Evolutionary conservation across 2,329 filamentous ascomycete genomes (phyloP).

Genomic region (Aspergillus novofumigatus): DNA sequence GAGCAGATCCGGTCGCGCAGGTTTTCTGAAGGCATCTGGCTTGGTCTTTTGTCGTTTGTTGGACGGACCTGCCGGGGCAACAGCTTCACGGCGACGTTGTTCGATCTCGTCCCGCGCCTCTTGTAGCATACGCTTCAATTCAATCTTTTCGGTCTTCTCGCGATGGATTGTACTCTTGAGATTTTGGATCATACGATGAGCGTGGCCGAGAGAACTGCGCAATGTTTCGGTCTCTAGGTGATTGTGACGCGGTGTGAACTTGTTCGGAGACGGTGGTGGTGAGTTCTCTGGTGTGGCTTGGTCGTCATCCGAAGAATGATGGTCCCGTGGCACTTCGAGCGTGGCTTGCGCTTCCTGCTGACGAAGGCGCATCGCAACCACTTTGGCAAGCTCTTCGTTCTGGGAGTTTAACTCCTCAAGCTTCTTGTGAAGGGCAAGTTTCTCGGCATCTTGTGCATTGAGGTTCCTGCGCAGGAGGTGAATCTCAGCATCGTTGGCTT

Average conservation of each 20-base stretch:
- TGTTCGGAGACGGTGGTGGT: slow-evolving; percentile 83
- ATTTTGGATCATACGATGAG: slow-evolving; percentile 93
- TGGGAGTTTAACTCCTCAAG: slow-evolving; percentile 83
- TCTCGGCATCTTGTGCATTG: slow-evolving; percentile 72
- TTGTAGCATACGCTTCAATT: slow-evolving; percentile 90
- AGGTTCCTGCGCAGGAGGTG: slow-evolving; percentile 78
- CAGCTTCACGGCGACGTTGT: slow-evolving; percentile 55
- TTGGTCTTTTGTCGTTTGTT: slow-evolving; percentile 59
- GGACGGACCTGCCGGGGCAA: slow-evolving; percentile 35
- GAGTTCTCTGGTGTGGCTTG: slow-evolving; percentile 81
- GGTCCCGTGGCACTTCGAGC: slow-evolving; percentile 58
- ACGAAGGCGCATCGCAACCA: slow-evolving; percentile 70
- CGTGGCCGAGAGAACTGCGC: slow-evolving; percentile 89
- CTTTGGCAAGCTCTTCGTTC: slow-evolving; percentile 85
- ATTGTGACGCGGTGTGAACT: slow-evolving; percentile 84
- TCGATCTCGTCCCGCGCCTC: slow-evolving; percentile 91
- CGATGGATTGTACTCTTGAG: slow-evolving; percentile 92
- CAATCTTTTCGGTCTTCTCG: slow-evolving; percentile 97
- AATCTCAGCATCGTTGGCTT: slow-evolving; percentile 85
- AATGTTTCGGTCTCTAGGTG: slow-evolving; percentile 94
- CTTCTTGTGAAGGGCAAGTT: slow-evolving; percentile 72
- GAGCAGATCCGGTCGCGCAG: slow-evolving; percentile 65
- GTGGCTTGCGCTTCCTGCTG: slow-evolving; percentile 60
- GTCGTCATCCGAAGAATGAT: slow-evolving; percentile 62
- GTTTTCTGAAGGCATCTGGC: slow-evolving; percentile 71